Base-by-base conservation (phyloP, 768 basidiomycete species). In the Hebeloma cylindrosporum region DNA sequence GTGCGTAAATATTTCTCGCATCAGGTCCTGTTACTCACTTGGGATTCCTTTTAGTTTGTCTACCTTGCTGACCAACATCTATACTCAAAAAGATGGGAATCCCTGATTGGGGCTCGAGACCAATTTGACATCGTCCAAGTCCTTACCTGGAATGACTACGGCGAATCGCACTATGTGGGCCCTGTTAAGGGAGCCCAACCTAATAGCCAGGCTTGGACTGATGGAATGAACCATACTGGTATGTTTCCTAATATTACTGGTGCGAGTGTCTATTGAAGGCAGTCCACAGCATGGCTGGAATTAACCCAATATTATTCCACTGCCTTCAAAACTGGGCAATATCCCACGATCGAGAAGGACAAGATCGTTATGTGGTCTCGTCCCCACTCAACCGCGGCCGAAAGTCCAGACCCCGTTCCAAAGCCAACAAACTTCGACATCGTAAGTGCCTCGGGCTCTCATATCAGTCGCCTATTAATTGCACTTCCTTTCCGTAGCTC, bases 161-260 rank as follows among this genome's bases (percentile, higher is more conserved):
- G 85, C 48, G 84, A 86, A 59, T 84, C 82, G 3, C 84, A 89
- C 58, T 93, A 93, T 60, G 68, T 93, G 35, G 87, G 83, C 10
- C 88, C 90, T 2, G 79, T 88, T 54, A 77, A 82, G 51, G 84
- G 87, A 7, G 77, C 69, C 20, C 80, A 85, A 57, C 88, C 88
- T 35, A 73, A 79, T 59, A 85, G 83, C 39, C 74, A 87, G 51
- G 73, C 74, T 5, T 89, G 87, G 86, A 83, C 84, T 4, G 58
- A 84, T 53, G 84, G 85, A 0, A 79, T 82, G 61, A 63, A 78
- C 46, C 81, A 83, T 53, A 69, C 70, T 28, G 72, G 73, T 70
- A 41, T 50, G 58, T 57, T 30, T 43, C 45, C 39, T 32, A 27
- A 14, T 49, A 27, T 33, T 31, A 21, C 28, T 38, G 16, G 14